These are phyloP conservation scores for Hericium coralloides DNA, from an alignment of 768 basidiomycete species.

Conservation along the genomic window DNA sequence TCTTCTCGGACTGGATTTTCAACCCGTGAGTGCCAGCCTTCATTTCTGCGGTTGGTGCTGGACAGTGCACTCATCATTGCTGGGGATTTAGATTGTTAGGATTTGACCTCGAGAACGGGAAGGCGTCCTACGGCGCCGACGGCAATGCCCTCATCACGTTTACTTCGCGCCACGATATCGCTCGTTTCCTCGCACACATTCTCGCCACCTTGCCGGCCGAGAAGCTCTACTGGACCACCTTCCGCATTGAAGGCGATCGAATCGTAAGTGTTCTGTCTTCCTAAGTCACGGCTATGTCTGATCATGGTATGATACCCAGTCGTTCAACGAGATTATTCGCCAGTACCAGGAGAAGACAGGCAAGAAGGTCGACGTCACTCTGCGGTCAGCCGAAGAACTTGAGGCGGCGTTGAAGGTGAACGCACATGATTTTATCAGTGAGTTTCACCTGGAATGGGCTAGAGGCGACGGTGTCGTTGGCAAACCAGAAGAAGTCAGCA, in stretches of 20 bases:
- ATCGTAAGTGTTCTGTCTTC: background rate
- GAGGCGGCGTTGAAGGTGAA: background rate
- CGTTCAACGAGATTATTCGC: background rate
- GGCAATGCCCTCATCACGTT: conserved; percentile 2
- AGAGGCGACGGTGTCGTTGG: background rate
- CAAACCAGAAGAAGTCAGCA: background rate
- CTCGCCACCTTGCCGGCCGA: background rate
- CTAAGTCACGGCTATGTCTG: background rate
- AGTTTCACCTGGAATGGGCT: background rate
- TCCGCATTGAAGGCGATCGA: background rate
- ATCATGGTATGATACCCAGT: background rate
- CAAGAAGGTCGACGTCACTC: background rate
- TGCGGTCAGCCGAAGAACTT: background rate
- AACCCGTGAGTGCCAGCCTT: background rate
- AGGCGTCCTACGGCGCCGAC: background rate
- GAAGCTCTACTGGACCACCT: background rate
- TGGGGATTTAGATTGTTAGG: no score
- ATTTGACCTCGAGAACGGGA: background rate
- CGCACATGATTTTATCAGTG: background rate
- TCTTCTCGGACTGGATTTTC: background rate
- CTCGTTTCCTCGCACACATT: background rate
- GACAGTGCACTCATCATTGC: no score
- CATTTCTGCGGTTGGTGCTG: no score
- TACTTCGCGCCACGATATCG: background rate
- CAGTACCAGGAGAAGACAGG: background rate